Conservation (phyloP, 306 rosid genomes). For the Medicago lupulina region DNA sequence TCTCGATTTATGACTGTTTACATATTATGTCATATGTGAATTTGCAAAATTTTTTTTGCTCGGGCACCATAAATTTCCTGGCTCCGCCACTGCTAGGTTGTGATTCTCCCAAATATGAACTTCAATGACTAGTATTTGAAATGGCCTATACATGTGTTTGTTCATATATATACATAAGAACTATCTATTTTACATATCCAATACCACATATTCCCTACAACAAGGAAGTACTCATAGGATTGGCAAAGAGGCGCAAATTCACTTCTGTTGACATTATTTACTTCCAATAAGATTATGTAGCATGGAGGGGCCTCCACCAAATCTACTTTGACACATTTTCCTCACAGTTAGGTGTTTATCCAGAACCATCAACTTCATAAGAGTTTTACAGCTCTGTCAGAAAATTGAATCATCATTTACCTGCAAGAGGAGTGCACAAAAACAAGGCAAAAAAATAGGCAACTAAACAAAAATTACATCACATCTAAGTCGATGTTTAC, state of each 20-base stretch:
- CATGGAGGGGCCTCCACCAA: slow-evolving; percentile 54
- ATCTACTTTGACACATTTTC: slow-evolving; percentile 74
- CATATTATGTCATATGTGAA: no score
- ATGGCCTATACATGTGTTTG: background rate
- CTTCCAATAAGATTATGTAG: slow-evolving; percentile 60
- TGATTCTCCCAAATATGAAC: slow-evolving; percentile 21
- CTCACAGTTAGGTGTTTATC: slow-evolving; percentile 69
- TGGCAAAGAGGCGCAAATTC: slow-evolving; percentile 67
- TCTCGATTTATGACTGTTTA: no score
- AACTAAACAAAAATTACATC: slow-evolving; percentile 14
- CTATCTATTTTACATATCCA: slow-evolving; percentile 3
- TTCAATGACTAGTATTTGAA: background rate
- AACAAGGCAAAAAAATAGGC: background rate
- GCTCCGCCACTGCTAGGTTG: slow-evolving; percentile 52
- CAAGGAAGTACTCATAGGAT: slow-evolving; percentile 75
- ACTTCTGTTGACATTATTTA: slow-evolving; percentile 50
- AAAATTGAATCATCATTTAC: slow-evolving; percentile 41
- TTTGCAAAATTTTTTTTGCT: no score
- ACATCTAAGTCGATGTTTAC: background rate
- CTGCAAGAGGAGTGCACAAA: background rate
- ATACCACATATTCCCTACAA: slow-evolving; percentile 48
- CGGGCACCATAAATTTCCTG: no score
- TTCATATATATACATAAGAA: slow-evolving; percentile 1
- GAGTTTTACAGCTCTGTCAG: slow-evolving; percentile 78
- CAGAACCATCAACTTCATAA: slow-evolving; percentile 80